Conservation (phyloP, 2,329 filamentous ascomycete genomes). For the Venturia carpophila region DNA sequence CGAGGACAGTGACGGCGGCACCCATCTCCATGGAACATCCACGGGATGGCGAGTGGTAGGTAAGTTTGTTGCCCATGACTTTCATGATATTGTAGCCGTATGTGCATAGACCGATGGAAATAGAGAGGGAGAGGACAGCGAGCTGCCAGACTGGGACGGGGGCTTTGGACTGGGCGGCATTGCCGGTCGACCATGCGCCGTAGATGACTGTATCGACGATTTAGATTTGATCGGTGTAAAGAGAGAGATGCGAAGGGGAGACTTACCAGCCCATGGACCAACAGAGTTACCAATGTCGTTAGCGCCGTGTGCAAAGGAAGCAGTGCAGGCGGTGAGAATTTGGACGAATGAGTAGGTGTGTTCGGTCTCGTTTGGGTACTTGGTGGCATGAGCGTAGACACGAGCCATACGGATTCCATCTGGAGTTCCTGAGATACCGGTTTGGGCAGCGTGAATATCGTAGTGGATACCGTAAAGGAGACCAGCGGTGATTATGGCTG, state of each 20-base stretch:
- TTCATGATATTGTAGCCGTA: slow-evolving; percentile 60
- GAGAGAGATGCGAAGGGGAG: neutral
- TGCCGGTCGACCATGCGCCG: slow-evolving; percentile 49
- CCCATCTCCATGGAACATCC: slow-evolving; percentile 71
- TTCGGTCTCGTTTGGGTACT: slow-evolving; percentile 56
- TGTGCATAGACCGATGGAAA: slow-evolving; percentile 52
- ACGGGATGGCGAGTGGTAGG: slow-evolving; percentile 55
- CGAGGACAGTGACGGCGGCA: slow-evolving; percentile 67
- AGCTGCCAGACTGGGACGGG: slow-evolving; percentile 55
- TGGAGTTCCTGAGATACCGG: slow-evolving; percentile 61
- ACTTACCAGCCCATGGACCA: slow-evolving; percentile 48
- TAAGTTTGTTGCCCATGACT: slow-evolving; percentile 78
- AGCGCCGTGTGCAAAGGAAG: slow-evolving; percentile 63
- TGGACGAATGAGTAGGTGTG: slow-evolving; percentile 52
- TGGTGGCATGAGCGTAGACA: slow-evolving; percentile 49
- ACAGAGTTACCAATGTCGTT: slow-evolving; percentile 60
- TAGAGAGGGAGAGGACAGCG: slow-evolving; percentile 44
- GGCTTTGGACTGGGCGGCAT: slow-evolving; percentile 36
- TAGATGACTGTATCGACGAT: slow-evolving; percentile 39
- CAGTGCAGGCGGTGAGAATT: slow-evolving; percentile 54
- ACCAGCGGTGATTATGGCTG: slow-evolving; percentile 56
- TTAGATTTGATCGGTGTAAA: neutral
- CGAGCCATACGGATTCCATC: slow-evolving; percentile 64
- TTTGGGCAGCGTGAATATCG: slow-evolving; percentile 71
- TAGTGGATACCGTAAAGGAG: slow-evolving; percentile 69